Evolutionary conservation across 352 stramenopile species (phyloP).

Genomic region (Phytophthora fragariaefolia): DNA sequence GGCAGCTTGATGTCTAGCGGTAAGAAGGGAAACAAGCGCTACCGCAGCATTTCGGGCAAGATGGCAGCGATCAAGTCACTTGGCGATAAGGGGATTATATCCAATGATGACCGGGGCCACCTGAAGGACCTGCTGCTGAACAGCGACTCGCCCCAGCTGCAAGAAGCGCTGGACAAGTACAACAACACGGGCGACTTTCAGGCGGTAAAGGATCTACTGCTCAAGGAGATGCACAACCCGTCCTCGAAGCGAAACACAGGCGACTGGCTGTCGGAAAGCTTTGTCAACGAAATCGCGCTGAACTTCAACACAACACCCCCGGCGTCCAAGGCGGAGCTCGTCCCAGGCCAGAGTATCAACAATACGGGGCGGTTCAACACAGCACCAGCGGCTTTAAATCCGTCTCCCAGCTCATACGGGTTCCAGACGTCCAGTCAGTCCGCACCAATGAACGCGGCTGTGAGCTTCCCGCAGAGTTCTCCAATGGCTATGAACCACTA

Average conservation of each 20-base stretch:
- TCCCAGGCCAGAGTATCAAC: conserved; percentile 27
- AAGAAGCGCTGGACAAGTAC: conserved; percentile 79
- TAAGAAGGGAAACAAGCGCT: conserved; percentile 78
- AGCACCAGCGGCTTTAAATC: conserved; percentile 15
- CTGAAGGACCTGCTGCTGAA: conserved; percentile 83
- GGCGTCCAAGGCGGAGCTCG: conserved; percentile 25
- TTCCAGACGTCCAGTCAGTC: conserved; percentile 37
- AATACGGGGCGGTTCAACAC: conserved; percentile 23
- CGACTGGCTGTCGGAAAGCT: conserved; percentile 77
- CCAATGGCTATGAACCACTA: conserved; percentile 45
- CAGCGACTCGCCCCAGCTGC: conserved; percentile 75
- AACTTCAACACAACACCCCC: conserved; percentile 49
- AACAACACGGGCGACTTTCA: conserved; percentile 84
- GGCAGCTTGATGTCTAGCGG: conserved; percentile 39
- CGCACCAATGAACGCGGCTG: conserved; percentile 19
- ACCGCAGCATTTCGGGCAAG: conserved; percentile 80
- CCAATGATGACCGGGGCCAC: conserved; percentile 67
- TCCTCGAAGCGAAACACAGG: conserved; percentile 73
- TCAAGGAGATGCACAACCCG: conserved; percentile 68
- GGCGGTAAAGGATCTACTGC: conserved; percentile 69
- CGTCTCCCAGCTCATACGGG: conserved; percentile 37
- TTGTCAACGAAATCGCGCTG: conserved; percentile 77
- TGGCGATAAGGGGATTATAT: conserved; percentile 76
- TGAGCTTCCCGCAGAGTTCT: conserved; percentile 41
- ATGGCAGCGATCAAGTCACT: conserved; percentile 87